Evolutionary conservation across 306 rosid genomes (phyloP), one percentile per base, ranked within the genome.

Genomic region (Morella rubra): DNA sequence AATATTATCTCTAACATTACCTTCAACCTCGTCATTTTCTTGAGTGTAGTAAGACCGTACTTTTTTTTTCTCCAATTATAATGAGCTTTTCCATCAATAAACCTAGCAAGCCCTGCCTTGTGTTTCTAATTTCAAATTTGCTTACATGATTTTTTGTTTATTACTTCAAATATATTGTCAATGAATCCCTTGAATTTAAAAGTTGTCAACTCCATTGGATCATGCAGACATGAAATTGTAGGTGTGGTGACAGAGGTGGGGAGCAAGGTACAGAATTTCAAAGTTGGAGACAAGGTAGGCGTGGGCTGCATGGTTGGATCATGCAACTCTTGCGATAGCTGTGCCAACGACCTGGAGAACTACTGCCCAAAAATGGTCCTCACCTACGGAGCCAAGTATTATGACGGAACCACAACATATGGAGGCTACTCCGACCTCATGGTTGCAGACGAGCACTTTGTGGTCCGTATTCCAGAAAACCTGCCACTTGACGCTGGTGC

Each of bases 171-270:
- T 24, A 24, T 24, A 0, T 24, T 24, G 27, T 24, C 27, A 24
- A 24, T 24, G 27, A 24, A 27, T 27, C 32, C 32, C 1, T 27
- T 27, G 32, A 24, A 32, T 32, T 32, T 49, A 12, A 56, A 56
- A 56, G 27, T 3, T 20, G 37, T 56, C 11, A 56, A 56, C 62
- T 56, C 27, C n/a, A 56, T 19, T 56, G 62, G 27, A 20, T 56
- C 11, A 4, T 69, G 18, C 15, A 84, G 88, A 44, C 91, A 90
- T 51, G 94, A 90, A 77, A 42, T 90, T 46, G 84, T 72, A 49
- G 94, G 91, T 40, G 78, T 73, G 50, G 94, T 90, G 74, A 90
- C 84, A 12, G 89, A 90, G 75, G 80, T 87, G 6, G 92, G 95
- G 65, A 90, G 81, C 75, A 86, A 87, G 55, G 95, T 87, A 2